Base-by-base conservation (phyloP, 2,329 filamentous ascomycete species). In the Chaetomiaceae sp. region DNA sequence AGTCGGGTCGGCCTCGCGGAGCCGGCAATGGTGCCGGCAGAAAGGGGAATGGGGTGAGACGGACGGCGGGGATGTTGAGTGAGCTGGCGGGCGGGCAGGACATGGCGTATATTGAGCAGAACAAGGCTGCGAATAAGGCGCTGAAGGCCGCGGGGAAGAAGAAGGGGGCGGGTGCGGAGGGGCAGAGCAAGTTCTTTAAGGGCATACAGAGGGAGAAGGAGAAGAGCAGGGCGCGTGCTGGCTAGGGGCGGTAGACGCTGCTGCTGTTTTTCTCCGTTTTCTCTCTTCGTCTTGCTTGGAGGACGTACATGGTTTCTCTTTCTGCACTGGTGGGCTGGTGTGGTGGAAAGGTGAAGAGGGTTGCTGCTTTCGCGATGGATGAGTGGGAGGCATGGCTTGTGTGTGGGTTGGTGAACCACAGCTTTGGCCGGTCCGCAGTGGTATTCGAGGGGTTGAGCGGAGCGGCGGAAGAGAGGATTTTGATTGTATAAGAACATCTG, bases 101-200 rank as follows among this genome's bases (percentile, higher is more conserved):
- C 67, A 97, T 99, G 94, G 91, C 92, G n/a, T 97, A 92, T 68
- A 83, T 90, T 53, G 89, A 92, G 69, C 85, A 89, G 71, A 90
- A 89, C 70, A 87, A 85, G 75, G 84, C 79, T 63, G 77, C 79
- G 60, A 89, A 88, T 65, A 85, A 83, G 72, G 75, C 78, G 59
- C 70, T 85, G 65, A 85, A 83, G 72, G 29, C 17, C 9, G 75
- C 78, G 58, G 69, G 84, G 64, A 86, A 84, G 74, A 80, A 83
- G 63, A 74, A 73, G 51, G 73, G 71, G 2, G 43, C 29, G 2
- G 52, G 44, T 8, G 46, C 17, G 1, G 61, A 47, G 14, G 74
- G 78, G 56, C 80, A 80, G 59, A 79, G 72, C 63, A 71, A 78
- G 1, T 82, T 87, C 65, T 88, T 88, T 70, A 83, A 80, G 70